phyloP scores from a whole-genome alignment of 2,329 filamentous ascomycete species.

The Nothophaeocryptopus gaeumannii region DNA sequence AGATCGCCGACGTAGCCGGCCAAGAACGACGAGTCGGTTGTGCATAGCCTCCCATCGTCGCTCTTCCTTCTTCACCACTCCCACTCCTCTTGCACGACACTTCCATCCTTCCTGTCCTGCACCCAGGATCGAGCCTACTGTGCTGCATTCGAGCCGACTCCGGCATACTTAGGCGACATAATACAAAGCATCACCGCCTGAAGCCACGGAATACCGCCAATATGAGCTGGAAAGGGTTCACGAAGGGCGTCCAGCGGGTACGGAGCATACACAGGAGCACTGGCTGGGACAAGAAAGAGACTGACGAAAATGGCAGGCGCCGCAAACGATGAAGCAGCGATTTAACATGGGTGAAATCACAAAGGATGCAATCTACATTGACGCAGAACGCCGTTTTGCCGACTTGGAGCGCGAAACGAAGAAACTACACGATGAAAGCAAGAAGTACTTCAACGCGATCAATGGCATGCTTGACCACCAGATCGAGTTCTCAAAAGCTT shows the following conservation, averaged over 20 bases:
- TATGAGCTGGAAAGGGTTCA: constrained; percentile 98
- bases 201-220: constrained; percentile 25
- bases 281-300: neutral
- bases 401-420: constrained; percentile 96
- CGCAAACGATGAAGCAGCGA: constrained; percentile 83
- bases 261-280: constrained; percentile 31
- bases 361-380: constrained; percentile 90
- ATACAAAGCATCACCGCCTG: neutral
- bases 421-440: constrained; percentile 92
- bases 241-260: constrained; percentile 84
- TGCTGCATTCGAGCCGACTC: neutral
- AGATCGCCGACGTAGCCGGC: constrained; percentile 3
- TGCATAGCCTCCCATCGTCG: constrained; percentile 2
- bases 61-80: neutral
- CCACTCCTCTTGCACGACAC: too few species aligned
- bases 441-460: constrained; percentile 96
- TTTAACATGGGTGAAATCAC: constrained; percentile 96
- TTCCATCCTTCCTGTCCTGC: too few species aligned
- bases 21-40: neutral
- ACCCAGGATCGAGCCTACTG: neutral
- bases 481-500: constrained; percentile 95
- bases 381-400: constrained; percentile 83
- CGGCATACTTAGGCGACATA: neutral
- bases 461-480: constrained; percentile 97
- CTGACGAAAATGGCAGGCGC: constrained; percentile 56